phyloP scores from a whole-genome alignment of 2,329 filamentous ascomycete species.

The Graphium sp. region DNA sequence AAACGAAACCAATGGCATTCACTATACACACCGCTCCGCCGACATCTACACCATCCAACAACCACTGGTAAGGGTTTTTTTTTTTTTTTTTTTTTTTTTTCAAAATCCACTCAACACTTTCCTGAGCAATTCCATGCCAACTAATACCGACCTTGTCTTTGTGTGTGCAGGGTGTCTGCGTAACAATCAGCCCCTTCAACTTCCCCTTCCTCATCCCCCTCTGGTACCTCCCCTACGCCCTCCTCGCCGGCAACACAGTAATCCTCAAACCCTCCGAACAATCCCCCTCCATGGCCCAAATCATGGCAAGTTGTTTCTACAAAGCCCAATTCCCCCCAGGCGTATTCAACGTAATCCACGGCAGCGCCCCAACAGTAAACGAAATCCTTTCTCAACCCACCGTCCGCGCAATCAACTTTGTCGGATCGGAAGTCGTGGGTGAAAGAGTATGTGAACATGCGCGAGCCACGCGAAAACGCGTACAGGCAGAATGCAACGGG shows the following conservation, averaged over 20 bases:
- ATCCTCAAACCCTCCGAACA: conserved; percentile 27
- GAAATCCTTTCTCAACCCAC: conserved; percentile 52
- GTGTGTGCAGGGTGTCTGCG: too few relatives aligned
- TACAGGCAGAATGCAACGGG: conserved; percentile 54
- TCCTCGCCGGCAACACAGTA: conserved; percentile 7
- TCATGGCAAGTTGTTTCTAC: conserved; percentile 41
- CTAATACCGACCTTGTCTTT: too few relatives aligned
- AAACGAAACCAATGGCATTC: conserved; percentile 6
- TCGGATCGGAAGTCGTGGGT: conserved; percentile 50
- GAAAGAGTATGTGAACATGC: conserved; percentile 52
- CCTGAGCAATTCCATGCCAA: too few relatives aligned
- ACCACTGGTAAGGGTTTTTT: too few relatives aligned
- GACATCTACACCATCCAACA: conserved; percentile 7
- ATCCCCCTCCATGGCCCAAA: conserved; percentile 43
- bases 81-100: too few relatives aligned
- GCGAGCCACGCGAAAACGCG: conserved; percentile 52
- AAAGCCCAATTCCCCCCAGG: conserved; percentile 7
- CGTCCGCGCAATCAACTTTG: conserved; percentile 54
- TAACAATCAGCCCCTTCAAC: conserved; percentile 61
- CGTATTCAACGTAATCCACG: conserved; percentile 47
- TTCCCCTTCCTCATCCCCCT: conserved; percentile 9
- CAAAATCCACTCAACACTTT: too few relatives aligned
- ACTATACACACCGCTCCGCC: conserved; percentile 1
- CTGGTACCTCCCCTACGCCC: conserved; percentile 7
- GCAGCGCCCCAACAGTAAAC: conserved; percentile 46